Evolutionary conservation across 2,329 filamentous ascomycete species (phyloP).

Genomic region (Venturia asperata): DNA sequence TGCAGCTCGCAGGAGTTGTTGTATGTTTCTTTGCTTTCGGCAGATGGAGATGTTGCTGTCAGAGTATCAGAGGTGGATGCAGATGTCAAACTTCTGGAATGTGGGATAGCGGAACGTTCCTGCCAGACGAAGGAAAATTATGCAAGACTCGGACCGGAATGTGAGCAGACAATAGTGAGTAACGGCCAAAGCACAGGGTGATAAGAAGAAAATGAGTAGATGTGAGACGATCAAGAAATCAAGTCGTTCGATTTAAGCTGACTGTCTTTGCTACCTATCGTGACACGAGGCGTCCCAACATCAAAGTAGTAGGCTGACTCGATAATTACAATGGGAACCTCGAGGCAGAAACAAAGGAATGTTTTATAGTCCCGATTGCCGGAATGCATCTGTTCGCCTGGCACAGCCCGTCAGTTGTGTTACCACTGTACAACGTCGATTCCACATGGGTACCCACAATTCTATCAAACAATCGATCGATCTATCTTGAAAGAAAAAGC

Average conservation of each 20-base stretch:
- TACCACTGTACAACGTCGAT: neutral
- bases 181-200: neutral
- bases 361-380: neutral
- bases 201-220: neutral
- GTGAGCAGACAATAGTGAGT: neutral
- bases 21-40: neutral
- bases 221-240: neutral
- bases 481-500: constrained; percentile 7
- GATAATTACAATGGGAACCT: neutral
- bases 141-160: neutral
- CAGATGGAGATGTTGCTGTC: neutral
- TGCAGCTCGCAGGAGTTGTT: neutral
- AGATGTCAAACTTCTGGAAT: neutral
- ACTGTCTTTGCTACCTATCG: neutral
- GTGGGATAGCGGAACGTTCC: neutral
- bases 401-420: constrained; percentile 4
- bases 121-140: neutral
- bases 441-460: constrained; percentile 11
- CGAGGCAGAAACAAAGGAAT: neutral
- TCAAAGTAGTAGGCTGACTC: neutral
- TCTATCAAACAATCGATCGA: neutral
- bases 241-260: constrained; percentile 6
- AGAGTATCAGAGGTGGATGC: neutral
- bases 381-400: constrained; percentile 1
- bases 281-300: neutral